Percentiles rank a stretch among this genome's conserved stretches.
Conservation (phyloP, 2,329 filamentous ascomycete genomes). For the Aspergillus novoparasiticus region DNA sequence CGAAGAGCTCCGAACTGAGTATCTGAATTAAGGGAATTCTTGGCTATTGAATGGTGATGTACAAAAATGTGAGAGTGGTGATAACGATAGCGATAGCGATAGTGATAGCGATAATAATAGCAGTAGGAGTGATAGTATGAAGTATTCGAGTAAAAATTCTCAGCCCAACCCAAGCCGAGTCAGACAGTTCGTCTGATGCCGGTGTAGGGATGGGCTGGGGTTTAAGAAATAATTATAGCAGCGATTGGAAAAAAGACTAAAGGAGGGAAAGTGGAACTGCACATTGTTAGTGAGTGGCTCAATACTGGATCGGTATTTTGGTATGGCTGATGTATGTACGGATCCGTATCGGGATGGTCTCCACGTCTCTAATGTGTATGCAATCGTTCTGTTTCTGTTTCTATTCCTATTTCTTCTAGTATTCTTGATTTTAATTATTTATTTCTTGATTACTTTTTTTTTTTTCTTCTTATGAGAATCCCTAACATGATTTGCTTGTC, state of each 20-base stretch:
- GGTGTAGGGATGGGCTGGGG: slow-evolving; percentile 12
- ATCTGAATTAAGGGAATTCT: not conserved
- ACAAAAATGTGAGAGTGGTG: not conserved
- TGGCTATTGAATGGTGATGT: not conserved
- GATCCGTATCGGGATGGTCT: not conserved
- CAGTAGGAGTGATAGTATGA: not conserved
- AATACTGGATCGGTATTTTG: slow-evolving; percentile 5
- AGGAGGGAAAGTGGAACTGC: slow-evolving; percentile 15
- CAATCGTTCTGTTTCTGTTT: not conserved
- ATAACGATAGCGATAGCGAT: slow-evolving; percentile 6
- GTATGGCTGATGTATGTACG: not conserved
- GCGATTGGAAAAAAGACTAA: slow-evolving; percentile 11
- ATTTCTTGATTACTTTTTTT: not conserved
- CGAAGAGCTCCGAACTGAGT: not conserved
- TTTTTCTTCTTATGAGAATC: not conserved
- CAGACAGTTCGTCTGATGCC: slow-evolving; percentile 17
- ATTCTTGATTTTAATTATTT: not conserved
- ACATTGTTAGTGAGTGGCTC: slow-evolving; percentile 2
- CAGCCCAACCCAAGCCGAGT: slow-evolving; percentile 13
- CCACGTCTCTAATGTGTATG: too few relatives aligned
- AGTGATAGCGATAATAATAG: not conserved
- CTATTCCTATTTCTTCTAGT: not conserved
- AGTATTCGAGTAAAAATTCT: slow-evolving; percentile 8
- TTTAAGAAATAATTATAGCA: slow-evolving; percentile 20
- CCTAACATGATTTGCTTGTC: not conserved